phyloP scores from a whole-genome alignment of 805 yeast genomes.

The Sugiyamaella boreocaroliniensis region DNA sequence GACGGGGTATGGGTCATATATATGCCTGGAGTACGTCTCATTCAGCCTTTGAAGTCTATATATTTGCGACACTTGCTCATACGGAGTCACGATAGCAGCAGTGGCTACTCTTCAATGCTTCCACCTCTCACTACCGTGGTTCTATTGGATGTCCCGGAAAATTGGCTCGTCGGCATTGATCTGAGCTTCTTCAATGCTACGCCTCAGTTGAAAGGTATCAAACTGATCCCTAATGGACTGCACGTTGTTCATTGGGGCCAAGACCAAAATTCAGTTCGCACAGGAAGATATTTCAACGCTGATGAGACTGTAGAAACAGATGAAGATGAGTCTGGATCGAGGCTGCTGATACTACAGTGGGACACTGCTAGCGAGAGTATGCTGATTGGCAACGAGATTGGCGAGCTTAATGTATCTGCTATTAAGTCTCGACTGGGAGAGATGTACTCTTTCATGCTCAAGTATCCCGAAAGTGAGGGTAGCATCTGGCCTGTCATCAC shows the following conservation, averaged over 20 bases:
- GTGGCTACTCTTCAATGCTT: not conserved
- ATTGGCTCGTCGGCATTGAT: slow-evolving; percentile 44
- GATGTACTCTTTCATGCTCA: slow-evolving; percentile 36
- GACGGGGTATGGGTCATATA: not conserved
- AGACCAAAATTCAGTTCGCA: slow-evolving; percentile 32
- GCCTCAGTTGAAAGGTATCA: slow-evolving; percentile 42
- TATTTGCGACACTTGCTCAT: not conserved
- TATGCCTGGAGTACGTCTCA: too few species aligned
- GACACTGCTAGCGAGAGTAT: slow-evolving; percentile 29
- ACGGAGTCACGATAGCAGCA: not conserved
- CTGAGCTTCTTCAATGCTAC: slow-evolving; percentile 42
- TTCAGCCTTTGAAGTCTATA: not conserved
- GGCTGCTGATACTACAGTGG: slow-evolving; percentile 36
- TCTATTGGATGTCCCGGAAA: slow-evolving; percentile 29
- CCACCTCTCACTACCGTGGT: slow-evolving; percentile 21
- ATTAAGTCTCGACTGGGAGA: slow-evolving; percentile 29
- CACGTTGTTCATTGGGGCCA: slow-evolving; percentile 52
- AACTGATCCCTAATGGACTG: slow-evolving; percentile 42
- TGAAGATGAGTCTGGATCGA: slow-evolving; percentile 5
- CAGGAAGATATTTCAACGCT: slow-evolving; percentile 34
- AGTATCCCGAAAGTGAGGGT: slow-evolving; percentile 34
- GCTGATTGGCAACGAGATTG: slow-evolving; percentile 26
- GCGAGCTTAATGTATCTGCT: slow-evolving; percentile 29
- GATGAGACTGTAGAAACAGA: slow-evolving; percentile 17
- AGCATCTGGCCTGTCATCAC: slow-evolving; percentile 27